Evolutionary conservation across 2,329 filamentous ascomycete genomes (phyloP).

Genomic region (Botryotinia convoluta): DNA sequence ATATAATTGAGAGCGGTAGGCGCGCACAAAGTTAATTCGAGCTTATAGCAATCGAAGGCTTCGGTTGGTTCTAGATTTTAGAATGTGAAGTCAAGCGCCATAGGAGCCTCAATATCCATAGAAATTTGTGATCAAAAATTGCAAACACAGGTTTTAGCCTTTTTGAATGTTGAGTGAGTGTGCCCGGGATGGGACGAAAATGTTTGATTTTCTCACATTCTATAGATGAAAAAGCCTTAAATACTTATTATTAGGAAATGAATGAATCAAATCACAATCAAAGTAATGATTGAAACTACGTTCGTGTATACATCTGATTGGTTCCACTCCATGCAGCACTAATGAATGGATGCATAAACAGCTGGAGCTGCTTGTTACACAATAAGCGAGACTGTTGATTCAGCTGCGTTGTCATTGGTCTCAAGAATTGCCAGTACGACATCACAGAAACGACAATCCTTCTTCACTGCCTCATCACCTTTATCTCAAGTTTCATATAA

Average conservation of each 20-base stretch:
- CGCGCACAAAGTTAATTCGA: not conserved
- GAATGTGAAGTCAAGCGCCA: not conserved
- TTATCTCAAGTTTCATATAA: not conserved
- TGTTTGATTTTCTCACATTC: not conserved
- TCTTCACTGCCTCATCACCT: not conserved
- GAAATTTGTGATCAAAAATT: not conserved
- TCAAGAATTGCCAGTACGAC: not conserved
- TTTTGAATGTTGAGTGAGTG: not conserved
- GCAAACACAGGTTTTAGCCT: not conserved
- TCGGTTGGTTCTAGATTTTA: not conserved
- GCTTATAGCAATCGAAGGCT: not conserved
- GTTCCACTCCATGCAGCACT: not conserved
- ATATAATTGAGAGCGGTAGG: not conserved
- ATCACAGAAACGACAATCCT: not conserved
- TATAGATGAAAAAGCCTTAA: not conserved
- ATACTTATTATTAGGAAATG: not conserved
- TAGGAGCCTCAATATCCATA: not conserved
- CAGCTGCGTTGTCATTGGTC: not conserved
- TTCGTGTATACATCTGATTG: not conserved
- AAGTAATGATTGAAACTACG: not conserved
- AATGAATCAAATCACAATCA: not conserved
- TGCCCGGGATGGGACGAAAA: not conserved
- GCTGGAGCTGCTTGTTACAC: not conserved
- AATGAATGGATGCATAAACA: not conserved
- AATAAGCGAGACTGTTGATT: not conserved